Evolutionary conservation across 129 eudicot genomes (phyloP).

Genomic region (Flaveria sonorensis): DNA sequence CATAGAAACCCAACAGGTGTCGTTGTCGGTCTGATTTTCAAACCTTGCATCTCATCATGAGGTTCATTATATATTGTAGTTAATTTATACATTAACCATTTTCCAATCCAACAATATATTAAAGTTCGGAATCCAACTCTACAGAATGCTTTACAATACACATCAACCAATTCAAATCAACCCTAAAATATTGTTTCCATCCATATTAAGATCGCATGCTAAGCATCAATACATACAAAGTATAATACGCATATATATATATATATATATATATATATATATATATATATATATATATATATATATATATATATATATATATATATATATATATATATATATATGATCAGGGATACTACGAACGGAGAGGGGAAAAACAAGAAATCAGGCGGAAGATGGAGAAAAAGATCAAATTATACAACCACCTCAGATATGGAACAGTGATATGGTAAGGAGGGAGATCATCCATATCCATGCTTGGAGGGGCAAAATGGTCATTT

Average conservation of each 20-base stretch:
- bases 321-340: too few species aligned
- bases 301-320: too few species aligned
- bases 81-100: neutral
- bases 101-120: conserved; percentile 15
- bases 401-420: conserved; percentile 37
- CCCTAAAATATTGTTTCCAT: conserved; percentile 39
- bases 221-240: conserved; percentile 38
- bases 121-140: conserved; percentile 31
- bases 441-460: conserved; percentile 6
- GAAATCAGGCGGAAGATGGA: conserved; percentile 15
- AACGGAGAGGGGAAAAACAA: conserved; percentile 1
- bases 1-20: too few species aligned
- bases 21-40: too few species aligned
- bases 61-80: too few species aligned
- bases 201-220: conserved; percentile 35
- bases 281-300: too few species aligned
- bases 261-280: too few species aligned
- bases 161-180: conserved; percentile 40
- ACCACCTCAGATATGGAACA: conserved; percentile 38
- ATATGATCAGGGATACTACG: conserved; percentile 11
- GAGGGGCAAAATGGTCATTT: conserved; percentile 40
- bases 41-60: too few species aligned
- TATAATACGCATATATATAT: conserved; percentile 18
- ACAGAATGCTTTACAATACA: conserved; percentile 42
- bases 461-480: neutral